Evolutionary conservation across 2,329 filamentous ascomycete species (phyloP), one percentile per base, ranked within the genome.

Genomic region (Samsoniella hepiali): DNA sequence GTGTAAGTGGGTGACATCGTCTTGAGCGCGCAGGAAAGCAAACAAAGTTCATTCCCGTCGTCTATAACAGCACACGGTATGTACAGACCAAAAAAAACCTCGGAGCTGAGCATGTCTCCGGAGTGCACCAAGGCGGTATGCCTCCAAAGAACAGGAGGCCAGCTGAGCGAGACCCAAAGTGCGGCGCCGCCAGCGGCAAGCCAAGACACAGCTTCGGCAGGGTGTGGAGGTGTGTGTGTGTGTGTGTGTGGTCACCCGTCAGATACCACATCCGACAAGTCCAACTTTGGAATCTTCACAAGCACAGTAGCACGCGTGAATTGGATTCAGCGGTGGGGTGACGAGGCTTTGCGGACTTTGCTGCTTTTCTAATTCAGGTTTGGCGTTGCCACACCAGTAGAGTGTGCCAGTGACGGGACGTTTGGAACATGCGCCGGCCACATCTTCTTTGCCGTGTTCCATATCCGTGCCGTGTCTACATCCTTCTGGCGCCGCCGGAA

Each of bases 401-500:
- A 49, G 32, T 15, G 22, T 27, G 22, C 38, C 27, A 42, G 54
- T n/a, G 15, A 17, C 22, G 32, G 42, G n/a, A 62, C n/a, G 29
- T 45, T 56, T 55, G 50, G 56, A 44, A 62, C 51, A 62, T 62
- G 59, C 59, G 42, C 42, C n/a, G 32, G 59, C 42, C 36, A 42
- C 57, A 59, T 50, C 45, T 31, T 7, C 13, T 44, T 42, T 40
- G 38, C 38, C 10, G 38, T 40, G 38, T 5, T 40, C 38, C 38
- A 15, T 40, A 15, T 40, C 38, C 9, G 13, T 8, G 38, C 38
- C 22, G 22, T 22, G 22, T 22, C 22, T 22, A 22, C 22, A 22
- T 22, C 22, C 22, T 22, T 22, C 22, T 22, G 22, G 22, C 22
- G 22, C 22, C 22, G 22, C 22, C 22, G 13, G 13, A 15, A 36